Evolutionary conservation across 257 asterid genomes (phyloP), one percentile per base, ranked within the genome.

Genomic region (Petrea volubilis): DNA sequence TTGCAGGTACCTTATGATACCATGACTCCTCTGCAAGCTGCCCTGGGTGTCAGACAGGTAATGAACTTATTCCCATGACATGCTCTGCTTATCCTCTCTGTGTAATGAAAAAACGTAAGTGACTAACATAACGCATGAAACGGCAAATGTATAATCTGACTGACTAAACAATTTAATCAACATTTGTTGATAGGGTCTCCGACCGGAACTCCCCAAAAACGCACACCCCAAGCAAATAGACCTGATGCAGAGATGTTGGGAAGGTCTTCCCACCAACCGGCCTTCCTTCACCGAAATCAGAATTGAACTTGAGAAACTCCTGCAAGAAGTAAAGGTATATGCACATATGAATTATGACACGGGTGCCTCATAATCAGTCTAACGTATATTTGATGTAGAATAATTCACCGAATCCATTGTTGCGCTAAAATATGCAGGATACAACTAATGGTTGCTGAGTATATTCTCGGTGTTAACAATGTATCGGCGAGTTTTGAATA

Each of bases 211-310:
- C 81, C 97, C 98, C 5, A 59, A 67, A 59, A 59, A 79, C 14
- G 79, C 78, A 20, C 87, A 94, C 76, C 97, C 96, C 15, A 89
- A 81, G 83, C 70, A 89, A 70, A 53, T 82, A 61, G 83, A 77
- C 60, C 60, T 94, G 81, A 94, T 94, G 96, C 90, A 85, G 85
- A 87, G 88, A 78, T 86, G 96, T 62, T 94, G 98, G 98, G 87
- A 81, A 17, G 85, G 84, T n/a, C 24, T 51, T 60, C 97, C 97
- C 2, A 63, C 64, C 55, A 65, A 75, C 40, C 87, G 98, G n/a
- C 98, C 98, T 38, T 65, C 89, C 27, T 94, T 91, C 79, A 82
- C 80, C 0, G 80, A 86, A 50, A 91, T 87, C 74, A 80, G 72
- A 85, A 57, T 64, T 15, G 90, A 89, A 78, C 96, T 94, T n/a